Conservation (phyloP, 2,329 filamentous ascomycete genomes). For the Thelonectria rubi region DNA sequence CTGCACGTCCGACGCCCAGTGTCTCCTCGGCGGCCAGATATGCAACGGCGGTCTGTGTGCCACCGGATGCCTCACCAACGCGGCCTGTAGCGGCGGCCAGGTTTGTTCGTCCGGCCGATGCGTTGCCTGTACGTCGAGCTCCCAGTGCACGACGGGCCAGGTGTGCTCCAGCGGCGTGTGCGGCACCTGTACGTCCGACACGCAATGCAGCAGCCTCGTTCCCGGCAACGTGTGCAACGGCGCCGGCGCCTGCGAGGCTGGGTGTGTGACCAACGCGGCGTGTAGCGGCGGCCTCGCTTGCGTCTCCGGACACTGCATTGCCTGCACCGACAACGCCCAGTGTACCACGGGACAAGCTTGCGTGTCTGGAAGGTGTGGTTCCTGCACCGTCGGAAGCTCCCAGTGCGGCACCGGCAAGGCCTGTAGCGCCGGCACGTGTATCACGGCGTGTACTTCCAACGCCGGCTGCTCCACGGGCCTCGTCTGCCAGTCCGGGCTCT, state of each 20-base stretch:
- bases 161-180: constrained; percentile 18
- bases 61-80: background rate
- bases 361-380: constrained; percentile 8
- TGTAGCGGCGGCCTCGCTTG: constrained; percentile 19
- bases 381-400: constrained; percentile 11
- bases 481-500: constrained; percentile 14
- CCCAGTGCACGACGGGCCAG: constrained; percentile 5
- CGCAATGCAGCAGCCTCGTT: constrained; percentile 16
- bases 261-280: constrained; percentile 1
- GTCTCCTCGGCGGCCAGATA: background rate
- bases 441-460: constrained; percentile 13
- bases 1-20: constrained; percentile 1
- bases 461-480: constrained; percentile 9
- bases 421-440: constrained; percentile 4
- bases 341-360: constrained; percentile 18
- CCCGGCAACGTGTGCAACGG: constrained; percentile 20
- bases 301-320: constrained; percentile 10
- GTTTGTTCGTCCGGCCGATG: background rate
- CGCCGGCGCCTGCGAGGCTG: constrained; percentile 6
- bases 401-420: constrained; percentile 16
- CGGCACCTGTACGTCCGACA: constrained; percentile 13
- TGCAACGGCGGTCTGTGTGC: background rate
- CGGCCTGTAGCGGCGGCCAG: background rate
- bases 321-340: constrained; percentile 5
- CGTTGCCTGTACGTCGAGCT: background rate